phyloP scores from a whole-genome alignment of 257 asterid species.

The Solanum lycopersicoides region DNA sequence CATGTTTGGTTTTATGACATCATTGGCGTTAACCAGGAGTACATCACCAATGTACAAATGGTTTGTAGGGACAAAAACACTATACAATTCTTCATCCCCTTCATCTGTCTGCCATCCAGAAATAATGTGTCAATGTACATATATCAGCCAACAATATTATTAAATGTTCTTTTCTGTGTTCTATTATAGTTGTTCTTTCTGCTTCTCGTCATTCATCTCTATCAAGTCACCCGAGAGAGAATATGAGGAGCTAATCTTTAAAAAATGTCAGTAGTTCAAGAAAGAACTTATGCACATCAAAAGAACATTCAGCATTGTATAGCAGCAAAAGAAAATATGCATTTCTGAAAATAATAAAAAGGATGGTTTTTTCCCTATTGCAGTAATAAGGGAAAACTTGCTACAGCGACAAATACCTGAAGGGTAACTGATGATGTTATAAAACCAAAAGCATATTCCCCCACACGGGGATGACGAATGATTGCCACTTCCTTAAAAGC shows the following conservation, averaged over 20 bases:
- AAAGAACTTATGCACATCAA: not conserved
- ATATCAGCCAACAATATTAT: not conserved
- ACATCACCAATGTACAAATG: constrained; percentile 83
- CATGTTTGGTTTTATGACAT: constrained; percentile 64
- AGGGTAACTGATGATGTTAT: constrained; percentile 85
- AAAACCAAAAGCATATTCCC: constrained; percentile 92
- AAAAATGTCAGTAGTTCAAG: not conserved
- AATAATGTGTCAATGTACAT: not conserved
- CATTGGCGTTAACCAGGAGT: constrained; percentile 64
- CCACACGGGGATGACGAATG: constrained; percentile 83
- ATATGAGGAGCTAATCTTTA: not conserved
- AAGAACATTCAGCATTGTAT: not conserved
- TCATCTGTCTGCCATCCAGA: constrained; percentile 51
- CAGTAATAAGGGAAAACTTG: not conserved
- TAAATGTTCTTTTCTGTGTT: not conserved
- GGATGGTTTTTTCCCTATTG: not conserved
- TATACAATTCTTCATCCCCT: constrained; percentile 86
- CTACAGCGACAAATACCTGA: constrained; percentile 42
- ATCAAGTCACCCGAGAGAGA: not conserved
- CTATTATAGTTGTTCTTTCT: not conserved
- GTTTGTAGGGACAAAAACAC: constrained; percentile 86
- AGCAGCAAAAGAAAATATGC: not conserved
- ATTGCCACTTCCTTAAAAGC: constrained; percentile 93
- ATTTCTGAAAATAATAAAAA: not conserved
- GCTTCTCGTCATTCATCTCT: not conserved